Conservation (phyloP, 495 filamentous ascomycete genomes). For the Podospora pseudoanserina region DNA sequence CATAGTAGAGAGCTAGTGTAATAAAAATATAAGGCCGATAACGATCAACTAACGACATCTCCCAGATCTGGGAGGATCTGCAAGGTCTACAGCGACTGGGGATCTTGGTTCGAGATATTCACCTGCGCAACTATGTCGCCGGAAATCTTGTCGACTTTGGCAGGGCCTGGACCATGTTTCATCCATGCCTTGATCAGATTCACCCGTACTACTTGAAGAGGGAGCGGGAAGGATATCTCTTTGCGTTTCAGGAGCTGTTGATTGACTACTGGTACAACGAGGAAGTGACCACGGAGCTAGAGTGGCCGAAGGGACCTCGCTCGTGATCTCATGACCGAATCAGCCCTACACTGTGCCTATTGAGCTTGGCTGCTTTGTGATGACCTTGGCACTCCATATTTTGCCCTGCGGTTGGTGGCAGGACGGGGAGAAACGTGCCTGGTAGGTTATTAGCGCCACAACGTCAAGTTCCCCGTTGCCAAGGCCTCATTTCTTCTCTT, state of each 20-base stretch:
- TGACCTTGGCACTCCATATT: background rate
- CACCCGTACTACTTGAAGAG: background rate
- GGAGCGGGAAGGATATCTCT: too few relatives aligned
- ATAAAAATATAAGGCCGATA: too few relatives aligned
- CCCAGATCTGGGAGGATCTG: conserved; percentile 17
- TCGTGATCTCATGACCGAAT: background rate
- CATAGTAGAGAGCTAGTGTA: too few relatives aligned
- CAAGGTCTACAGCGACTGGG: conserved; percentile 16
- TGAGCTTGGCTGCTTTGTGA: background rate
- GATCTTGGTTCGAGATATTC: conserved; percentile 18
- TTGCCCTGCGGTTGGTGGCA: background rate
- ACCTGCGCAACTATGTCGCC: conserved; percentile 19
- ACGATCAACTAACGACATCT: conserved; percentile 6
- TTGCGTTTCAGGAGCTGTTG: background rate
- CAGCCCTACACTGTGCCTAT: background rate
- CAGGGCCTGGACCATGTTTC: conserved; percentile 19
- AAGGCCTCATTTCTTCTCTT: background rate
- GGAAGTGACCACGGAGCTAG: background rate
- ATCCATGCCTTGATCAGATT: conserved; percentile 11
- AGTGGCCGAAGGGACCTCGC: background rate
- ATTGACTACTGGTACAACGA: conserved; percentile 2
- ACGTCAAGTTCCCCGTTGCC: background rate
- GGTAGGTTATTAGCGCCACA: too few relatives aligned
- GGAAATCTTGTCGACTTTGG: conserved; percentile 24
- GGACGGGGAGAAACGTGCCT: background rate